Conservation (phyloP, 345 rosid genomes). For the Rhodamnia argentea region DNA sequence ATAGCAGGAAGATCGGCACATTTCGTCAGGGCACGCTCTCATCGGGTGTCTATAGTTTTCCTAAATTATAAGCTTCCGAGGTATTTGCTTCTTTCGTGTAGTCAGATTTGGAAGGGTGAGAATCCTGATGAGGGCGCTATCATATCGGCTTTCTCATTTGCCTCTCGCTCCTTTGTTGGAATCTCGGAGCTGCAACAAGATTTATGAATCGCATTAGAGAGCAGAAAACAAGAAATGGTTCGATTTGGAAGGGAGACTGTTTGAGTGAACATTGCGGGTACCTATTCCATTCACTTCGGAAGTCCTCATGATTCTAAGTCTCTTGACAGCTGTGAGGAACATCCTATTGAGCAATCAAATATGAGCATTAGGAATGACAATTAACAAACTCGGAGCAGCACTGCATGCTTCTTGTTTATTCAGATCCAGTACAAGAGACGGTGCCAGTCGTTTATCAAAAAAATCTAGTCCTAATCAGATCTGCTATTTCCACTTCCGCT, state of each 20-base stretch:
- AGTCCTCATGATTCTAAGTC: conserved; percentile 84
- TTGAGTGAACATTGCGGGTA: conserved; percentile 8
- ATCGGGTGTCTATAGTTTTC: background rate
- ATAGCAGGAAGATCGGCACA: background rate
- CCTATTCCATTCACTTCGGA: conserved; percentile 87
- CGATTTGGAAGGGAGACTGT: background rate
- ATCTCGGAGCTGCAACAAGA: conserved; percentile 50
- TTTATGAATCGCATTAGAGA: background rate
- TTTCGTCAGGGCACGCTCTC: background rate
- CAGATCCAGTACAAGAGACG: background rate
- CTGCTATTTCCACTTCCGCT: background rate
- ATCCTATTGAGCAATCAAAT: conserved; percentile 33
- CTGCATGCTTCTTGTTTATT: background rate
- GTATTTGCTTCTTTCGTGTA: background rate
- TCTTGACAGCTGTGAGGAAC: conserved; percentile 67
- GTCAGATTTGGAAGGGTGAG: background rate
- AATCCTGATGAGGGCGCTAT: background rate
- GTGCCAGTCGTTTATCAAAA: background rate
- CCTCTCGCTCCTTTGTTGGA: conserved; percentile 43
- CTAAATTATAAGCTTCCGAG: background rate
- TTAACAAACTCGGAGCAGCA: background rate
- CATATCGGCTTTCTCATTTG: conserved; percentile 52
- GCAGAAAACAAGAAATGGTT: background rate
- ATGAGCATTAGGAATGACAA: background rate
- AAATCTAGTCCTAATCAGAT: background rate